Evolutionary conservation across 176 grass and related monocot genomes (phyloP).

Genomic region (Avena insularis): DNA sequence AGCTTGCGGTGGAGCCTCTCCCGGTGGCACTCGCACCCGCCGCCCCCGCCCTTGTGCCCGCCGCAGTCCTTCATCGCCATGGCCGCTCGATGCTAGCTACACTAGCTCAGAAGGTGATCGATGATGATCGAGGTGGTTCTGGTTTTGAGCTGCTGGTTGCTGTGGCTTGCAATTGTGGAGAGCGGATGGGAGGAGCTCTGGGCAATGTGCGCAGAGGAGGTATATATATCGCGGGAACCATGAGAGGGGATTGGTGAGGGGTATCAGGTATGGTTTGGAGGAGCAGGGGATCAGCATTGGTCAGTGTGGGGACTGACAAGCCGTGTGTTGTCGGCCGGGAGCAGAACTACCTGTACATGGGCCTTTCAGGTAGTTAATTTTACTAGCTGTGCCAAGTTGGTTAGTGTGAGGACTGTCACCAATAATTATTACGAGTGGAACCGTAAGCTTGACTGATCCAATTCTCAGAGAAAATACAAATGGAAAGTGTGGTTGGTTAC

Average conservation of each 20-base stretch:
- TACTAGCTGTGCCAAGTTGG: background rate
- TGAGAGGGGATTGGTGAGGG: background rate
- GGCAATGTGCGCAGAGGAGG: background rate
- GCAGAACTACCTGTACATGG: background rate
- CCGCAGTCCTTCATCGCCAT: constrained; percentile 61
- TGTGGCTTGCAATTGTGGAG: background rate
- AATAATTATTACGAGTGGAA: too few species aligned
- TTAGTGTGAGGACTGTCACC: background rate
- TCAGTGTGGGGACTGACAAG: constrained; percentile 28
- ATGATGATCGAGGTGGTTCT: background rate
- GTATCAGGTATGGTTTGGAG: background rate
- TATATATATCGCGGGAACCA: constrained; percentile 35
- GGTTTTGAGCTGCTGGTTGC: background rate
- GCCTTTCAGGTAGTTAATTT: background rate
- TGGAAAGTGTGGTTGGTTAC: background rate
- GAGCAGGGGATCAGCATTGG: constrained; percentile 37
- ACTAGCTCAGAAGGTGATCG: background rate
- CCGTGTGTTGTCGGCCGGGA: constrained; percentile 10
- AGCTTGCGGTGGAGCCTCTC: background rate
- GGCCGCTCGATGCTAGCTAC: background rate
- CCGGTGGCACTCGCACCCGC: background rate
- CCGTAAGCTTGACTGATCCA: background rate
- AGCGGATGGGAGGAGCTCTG: background rate
- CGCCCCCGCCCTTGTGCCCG: constrained; percentile 43
- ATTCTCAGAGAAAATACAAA: background rate